Evolutionary conservation across 768 basidiomycete genomes (phyloP).

Genomic region (Clitopilus passeckerianus): DNA sequence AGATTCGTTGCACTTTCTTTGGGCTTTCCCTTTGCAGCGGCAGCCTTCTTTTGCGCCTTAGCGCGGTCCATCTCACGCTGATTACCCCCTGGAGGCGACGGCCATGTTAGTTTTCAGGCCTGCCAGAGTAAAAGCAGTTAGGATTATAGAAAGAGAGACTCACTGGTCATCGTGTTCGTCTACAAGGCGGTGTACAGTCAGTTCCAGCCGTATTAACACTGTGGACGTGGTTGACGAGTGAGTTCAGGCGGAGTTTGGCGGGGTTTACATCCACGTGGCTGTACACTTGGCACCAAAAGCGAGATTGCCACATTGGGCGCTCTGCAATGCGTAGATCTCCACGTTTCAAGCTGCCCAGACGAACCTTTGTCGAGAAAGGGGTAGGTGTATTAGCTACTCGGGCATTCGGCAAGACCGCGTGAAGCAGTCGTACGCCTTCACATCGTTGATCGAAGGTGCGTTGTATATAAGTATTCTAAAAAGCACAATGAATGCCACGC

Average conservation of each 20-base stretch:
- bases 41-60: constrained; percentile 70
- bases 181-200: background rate
- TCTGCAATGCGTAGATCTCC: constrained; percentile 4
- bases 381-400: background rate
- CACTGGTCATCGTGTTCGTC: constrained; percentile 45
- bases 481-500: background rate
- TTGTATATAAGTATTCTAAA: background rate
- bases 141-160: constrained; percentile 19
- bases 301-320: constrained; percentile 2
- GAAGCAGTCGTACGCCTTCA: background rate
- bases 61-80: constrained; percentile 74
- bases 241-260: constrained; percentile 18
- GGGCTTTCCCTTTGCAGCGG: constrained; percentile 47
- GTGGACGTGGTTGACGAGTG: background rate
- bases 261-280: constrained; percentile 12
- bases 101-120: constrained; percentile 1
- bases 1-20: constrained; percentile 65
- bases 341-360: background rate
- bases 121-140: constrained; percentile 6
- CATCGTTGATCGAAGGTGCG: background rate
- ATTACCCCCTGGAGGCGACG: constrained; percentile 58
- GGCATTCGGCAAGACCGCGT: background rate
- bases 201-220: background rate
- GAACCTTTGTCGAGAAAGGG: background rate
- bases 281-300: background rate